These are phyloP conservation scores for Rhizopus sp. DNA, from an alignment of 371 early-diverging fungal species.

Conservation along the genomic window DNA sequence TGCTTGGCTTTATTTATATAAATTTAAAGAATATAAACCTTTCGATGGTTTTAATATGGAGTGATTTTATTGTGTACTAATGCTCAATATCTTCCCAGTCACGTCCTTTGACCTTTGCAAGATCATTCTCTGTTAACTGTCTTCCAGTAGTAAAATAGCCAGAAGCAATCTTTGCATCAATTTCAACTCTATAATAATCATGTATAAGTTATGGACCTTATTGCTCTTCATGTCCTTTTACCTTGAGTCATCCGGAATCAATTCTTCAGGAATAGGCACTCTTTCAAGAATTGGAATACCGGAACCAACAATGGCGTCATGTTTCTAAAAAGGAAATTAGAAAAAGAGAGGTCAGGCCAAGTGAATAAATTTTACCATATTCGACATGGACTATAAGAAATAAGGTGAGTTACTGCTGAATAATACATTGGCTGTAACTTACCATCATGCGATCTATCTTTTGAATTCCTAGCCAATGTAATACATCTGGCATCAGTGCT, in stretches of 20 bases:
- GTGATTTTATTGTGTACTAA: constrained; percentile 18
- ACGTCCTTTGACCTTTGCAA: constrained; percentile 76
- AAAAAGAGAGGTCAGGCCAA: neutral
- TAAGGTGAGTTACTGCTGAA: constrained; percentile 5
- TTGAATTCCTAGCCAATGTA: constrained; percentile 95
- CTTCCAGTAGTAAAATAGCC: constrained; percentile 87
- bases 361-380: constrained; percentile 53
- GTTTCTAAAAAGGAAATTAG: constrained; percentile 61
- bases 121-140: constrained; percentile 58
- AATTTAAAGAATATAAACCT: too few relatives aligned
- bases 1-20: too few relatives aligned
- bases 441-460: constrained; percentile 94
- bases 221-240: constrained; percentile 8
- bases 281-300: constrained; percentile 93
- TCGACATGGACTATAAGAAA: constrained; percentile 73
- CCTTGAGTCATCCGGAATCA: constrained; percentile 90
- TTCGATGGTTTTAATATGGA: too few relatives aligned
- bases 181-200: constrained; percentile 72
- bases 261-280: constrained; percentile 86
- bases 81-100: constrained; percentile 82
- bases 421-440: constrained; percentile 25
- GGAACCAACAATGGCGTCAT: constrained; percentile 90
- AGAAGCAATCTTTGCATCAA: constrained; percentile 95
- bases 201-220: neutral
- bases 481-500: constrained; percentile 95